Conservation (phyloP, 208 protist genomes). For the Leishmania major region DNA sequence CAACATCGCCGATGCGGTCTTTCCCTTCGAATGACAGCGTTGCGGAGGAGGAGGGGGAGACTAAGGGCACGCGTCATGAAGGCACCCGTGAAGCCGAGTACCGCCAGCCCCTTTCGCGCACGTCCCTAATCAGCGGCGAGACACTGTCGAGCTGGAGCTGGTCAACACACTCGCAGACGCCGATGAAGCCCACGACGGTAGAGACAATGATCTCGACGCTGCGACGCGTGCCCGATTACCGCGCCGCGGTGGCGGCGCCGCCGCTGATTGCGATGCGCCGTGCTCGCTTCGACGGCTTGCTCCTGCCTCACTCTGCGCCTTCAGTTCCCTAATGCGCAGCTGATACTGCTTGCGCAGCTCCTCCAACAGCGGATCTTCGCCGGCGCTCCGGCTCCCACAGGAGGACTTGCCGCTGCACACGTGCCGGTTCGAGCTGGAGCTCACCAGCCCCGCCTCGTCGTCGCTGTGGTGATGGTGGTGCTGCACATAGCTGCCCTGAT, state of each 20-base stretch:
- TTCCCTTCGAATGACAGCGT: background rate
- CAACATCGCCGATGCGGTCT: background rate
- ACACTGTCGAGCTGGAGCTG: background rate
- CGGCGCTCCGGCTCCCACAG: background rate
- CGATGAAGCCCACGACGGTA: background rate
- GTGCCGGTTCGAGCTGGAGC: slow-evolving; percentile 1
- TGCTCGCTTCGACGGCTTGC: background rate
- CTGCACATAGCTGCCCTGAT: slow-evolving; percentile 2
- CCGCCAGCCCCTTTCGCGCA: background rate
- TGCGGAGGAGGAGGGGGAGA: background rate
- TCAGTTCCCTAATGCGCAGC: slow-evolving; percentile 47
- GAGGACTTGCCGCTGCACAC: background rate
- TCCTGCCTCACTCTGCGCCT: background rate
- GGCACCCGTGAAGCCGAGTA: background rate
- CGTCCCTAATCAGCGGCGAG: background rate
- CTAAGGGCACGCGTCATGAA: background rate
- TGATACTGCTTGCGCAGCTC: slow-evolving; percentile 58
- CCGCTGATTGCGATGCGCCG: background rate
- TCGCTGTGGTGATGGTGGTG: slow-evolving; percentile 7
- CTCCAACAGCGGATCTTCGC: slow-evolving; percentile 39
- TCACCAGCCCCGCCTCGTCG: slow-evolving; percentile 10
- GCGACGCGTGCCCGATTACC: background rate
- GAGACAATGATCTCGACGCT: background rate
- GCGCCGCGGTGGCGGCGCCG: background rate
- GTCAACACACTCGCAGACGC: background rate